A percentile compares a stretch with the other conserved stretches of the same genome.
Evolutionary conservation across 345 rosid genomes (phyloP).

Genomic region (Acer yangbiense): DNA sequence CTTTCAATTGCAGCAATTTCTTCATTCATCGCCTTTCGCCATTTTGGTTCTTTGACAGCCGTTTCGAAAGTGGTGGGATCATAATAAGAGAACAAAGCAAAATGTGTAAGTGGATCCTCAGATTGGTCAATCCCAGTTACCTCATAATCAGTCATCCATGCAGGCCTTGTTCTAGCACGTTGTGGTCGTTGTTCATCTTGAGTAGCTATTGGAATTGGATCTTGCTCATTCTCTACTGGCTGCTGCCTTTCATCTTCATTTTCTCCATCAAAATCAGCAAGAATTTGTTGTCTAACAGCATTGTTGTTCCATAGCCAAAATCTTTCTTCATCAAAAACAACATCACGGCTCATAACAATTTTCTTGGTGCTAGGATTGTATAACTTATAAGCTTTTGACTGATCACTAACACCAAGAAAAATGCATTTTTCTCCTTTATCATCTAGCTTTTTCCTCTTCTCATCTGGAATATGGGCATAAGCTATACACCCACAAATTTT

Average conservation of each 20-base stretch:
- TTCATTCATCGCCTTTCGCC: not conserved
- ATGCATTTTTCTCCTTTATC: not conserved
- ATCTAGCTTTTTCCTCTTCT: not conserved
- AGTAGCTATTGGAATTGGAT: too few species aligned
- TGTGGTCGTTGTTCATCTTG: too few species aligned
- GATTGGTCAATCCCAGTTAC: too few species aligned
- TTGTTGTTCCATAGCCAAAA: not conserved
- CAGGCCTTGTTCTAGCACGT: too few species aligned
- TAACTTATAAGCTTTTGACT: too few species aligned
- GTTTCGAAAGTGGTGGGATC: not conserved
- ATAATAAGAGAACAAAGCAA: not conserved
- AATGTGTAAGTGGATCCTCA: too few species aligned
- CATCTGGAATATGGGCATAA: not conserved
- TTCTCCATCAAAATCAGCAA: too few species aligned
- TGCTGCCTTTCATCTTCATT: too few species aligned
- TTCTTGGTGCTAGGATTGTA: not conserved
- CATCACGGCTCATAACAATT: not conserved
- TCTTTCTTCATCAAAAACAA: not conserved
- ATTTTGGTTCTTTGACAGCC: not conserved
- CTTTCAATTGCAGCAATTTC: not conserved
- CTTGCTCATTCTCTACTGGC: too few species aligned
- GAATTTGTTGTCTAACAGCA: too few species aligned
- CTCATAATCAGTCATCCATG: too few species aligned
- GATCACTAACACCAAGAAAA: not conserved
- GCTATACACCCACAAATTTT: not conserved